A percentile compares a stretch with the other conserved stretches of the same genome.
Evolutionary conservation across 805 yeast genomes (phyloP).

Genomic region (Yamadazyma kitorensis): DNA sequence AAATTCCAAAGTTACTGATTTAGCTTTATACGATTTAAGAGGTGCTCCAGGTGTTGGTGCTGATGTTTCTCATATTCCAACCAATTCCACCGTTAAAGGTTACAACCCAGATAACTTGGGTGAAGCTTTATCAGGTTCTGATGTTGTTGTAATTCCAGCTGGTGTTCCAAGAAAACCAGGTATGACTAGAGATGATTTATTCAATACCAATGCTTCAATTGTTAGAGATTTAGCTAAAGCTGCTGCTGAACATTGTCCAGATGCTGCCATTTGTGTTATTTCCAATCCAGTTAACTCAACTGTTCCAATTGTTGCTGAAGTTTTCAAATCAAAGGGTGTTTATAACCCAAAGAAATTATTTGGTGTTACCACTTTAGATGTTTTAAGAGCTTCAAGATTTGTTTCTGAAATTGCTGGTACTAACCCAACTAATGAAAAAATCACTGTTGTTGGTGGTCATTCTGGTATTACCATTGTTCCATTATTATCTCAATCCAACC

Average conservation of each 20-base stretch:
- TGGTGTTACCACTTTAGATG: conserved; percentile 95
- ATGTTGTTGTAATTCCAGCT: conserved; percentile 90
- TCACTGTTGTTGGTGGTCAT: conserved; percentile 95
- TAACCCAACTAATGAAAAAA: conserved; percentile 73
- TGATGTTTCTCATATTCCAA: conserved; percentile 90
- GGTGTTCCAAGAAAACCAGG: conserved; percentile 99
- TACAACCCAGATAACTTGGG: conserved; percentile 77
- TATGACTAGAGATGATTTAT: conserved; percentile 96
- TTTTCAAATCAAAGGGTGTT: conserved; percentile 77
- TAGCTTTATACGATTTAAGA: conserved; percentile 83
- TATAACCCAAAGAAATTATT: conserved; percentile 90
- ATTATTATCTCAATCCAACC: conserved; percentile 79
- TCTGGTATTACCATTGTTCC: conserved; percentile 97
- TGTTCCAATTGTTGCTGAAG: conserved; percentile 95
- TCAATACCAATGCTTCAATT: conserved; percentile 94
- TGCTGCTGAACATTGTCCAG: conserved; percentile 77
- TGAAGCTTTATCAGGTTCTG: conserved; percentile 73
- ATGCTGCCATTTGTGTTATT: conserved; percentile 78
- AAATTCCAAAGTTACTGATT: conserved; percentile 82
- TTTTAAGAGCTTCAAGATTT: conserved; percentile 86
- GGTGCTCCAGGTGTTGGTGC: conserved; percentile 98
- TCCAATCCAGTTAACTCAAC: conserved; percentile 98
- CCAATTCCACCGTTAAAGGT: conserved; percentile 85
- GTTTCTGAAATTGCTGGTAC: conserved; percentile 64
- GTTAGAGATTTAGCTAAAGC: conserved; percentile 90